Evolutionary conservation across 768 basidiomycete genomes (phyloP), one percentile per base, ranked within the genome.

Genomic region (Leccinum boreale): DNA sequence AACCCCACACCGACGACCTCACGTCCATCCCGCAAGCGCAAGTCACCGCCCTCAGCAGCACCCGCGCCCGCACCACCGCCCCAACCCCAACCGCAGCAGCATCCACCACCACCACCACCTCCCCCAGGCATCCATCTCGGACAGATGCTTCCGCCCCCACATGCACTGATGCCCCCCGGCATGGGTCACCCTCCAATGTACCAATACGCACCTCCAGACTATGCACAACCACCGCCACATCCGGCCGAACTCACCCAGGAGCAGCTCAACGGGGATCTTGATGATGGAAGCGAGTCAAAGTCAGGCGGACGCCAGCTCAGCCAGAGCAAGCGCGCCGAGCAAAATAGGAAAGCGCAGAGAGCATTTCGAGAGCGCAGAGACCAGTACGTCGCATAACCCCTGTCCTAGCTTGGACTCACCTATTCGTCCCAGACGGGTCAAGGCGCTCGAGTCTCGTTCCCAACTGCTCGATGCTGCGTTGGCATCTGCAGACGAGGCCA

Each of bases 261-360:
- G 54, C 59, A 65, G 0, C 65, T 65, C 35, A 59, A 71, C 35
- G 73, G 62, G 39, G 17, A 46, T 28, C 1, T 15, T 17, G 64
- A 65, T 26, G 35, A 56, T 0, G 3, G 19, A 49, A 7, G 31
- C 31, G 31, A 31, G 11, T 31, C 31, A 31, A 69, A 69, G 59
- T 15, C 47, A 3, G 71, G 74, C 19, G 80, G 80, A 24, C 78
- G 91, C 49, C 74, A 84, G 11, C 78, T 94, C 51, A 90, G 87
- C 72, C 84, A 81, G 67, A 89, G 86, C 69, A 94, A 94, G 69
- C 84, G 94, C 10, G 94, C 94, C 45, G 94, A 95, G 67, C 94
- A 97, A 77, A 97, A 97, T 72, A 81, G 94, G 64, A 94, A 94
- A 72, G 94, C 94, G 0, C 94, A 97, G 74, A 81, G 93, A 44